Evolutionary conservation across 306 rosid genomes (phyloP), one percentile per base, ranked within the genome.

Genomic region (Quercus berberidifolia): DNA sequence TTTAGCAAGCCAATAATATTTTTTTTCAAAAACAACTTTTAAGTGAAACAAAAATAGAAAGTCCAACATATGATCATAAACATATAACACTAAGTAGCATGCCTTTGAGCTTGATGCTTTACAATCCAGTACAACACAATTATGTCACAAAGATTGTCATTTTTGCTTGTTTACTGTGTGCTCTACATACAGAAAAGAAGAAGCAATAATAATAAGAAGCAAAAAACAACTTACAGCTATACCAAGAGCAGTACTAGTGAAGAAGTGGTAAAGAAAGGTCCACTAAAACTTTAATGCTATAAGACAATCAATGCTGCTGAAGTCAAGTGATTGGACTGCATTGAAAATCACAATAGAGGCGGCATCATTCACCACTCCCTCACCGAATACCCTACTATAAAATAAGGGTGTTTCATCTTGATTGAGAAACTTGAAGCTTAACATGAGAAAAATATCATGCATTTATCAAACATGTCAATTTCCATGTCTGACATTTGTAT

Each of bases 321-420:
- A 65, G 76, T 92, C 82, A 56, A 92, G 82, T 52, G 92, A 71
- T 78, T 88, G 92, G 23, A 89, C 88, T 14, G 93, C 85, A 85
- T 92, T 86, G 84, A 86, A 92, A 88, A 92, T 90, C 82, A 92
- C 96, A 26, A 92, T 88, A 8, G 92, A 92, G 20, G 90, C 88
- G 26, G 97, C 97, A 74, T 89, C 96, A 83, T 89, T 92, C 59
- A 92, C 92, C 33, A 89, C 96, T 81, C 97, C 96, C 83, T 92
- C 97, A 52, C 97, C 91, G 25, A 92, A 92, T 28, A 92, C 97
- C 17, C 87, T 72, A 82, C 96, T 89, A 88, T 91, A 88, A 57
- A 92, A 93, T 31, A 88, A 89, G 33, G 97, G 97, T 5, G 97
- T 92, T 75, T 92, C 93, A 46, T 92, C 97, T 85, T 92, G 97